Evolutionary conservation across 2,329 filamentous ascomycete genomes (phyloP), one percentile per base, ranked within the genome.

Genomic region (Alternaria panax): DNA sequence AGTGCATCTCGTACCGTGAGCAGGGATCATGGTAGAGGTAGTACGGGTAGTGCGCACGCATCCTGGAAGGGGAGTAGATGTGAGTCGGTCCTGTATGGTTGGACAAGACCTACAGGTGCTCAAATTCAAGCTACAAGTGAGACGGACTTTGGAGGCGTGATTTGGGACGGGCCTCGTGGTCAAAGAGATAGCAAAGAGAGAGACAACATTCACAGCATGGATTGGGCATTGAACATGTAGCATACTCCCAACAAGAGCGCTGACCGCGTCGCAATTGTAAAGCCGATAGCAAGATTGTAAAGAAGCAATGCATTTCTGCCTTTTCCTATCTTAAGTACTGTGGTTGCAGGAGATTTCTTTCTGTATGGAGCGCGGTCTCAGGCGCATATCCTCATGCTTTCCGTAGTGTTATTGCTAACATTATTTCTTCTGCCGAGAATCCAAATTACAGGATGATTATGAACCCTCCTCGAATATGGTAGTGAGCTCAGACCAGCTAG

Each of bases 401-500:
- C 51, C 34, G 38, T 56, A 36, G 43, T 27, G 38, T 34, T 40
- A 58, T n/a, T 58, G 58, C 58, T 58, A 42, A 51, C 24, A 50
- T 55, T 25, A 42, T 54, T 18, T 54, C 55, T 59, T 56, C 51
- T 56, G 40, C 46, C 53, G 51, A 48, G 53, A 62, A 57, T 60
- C 52, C 62, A 62, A 60, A 63, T 58, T 56, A 59, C 38, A 57
- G 57, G 53, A 59, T 59, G 53, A 62, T 65, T 46, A 59, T 55
- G 48, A 41, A 54, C 48, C 52, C 28, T 54, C 50, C 45, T 60
- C 45, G 59, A 51, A 60, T 46, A 52, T 59, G 58, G 47, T 56
- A 55, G 47, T 67, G 61, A 70, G 68, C 66, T 66, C 63, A 71
- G 67, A 63, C 66, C 61, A 67, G 68, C 69, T 69, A 70, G 66